Percentiles rank a stretch among this genome's conserved stretches.
phyloP scores from a whole-genome alignment of 2,329 filamentous ascomycete genomes.

The Hymenoscyphus albidus region DNA sequence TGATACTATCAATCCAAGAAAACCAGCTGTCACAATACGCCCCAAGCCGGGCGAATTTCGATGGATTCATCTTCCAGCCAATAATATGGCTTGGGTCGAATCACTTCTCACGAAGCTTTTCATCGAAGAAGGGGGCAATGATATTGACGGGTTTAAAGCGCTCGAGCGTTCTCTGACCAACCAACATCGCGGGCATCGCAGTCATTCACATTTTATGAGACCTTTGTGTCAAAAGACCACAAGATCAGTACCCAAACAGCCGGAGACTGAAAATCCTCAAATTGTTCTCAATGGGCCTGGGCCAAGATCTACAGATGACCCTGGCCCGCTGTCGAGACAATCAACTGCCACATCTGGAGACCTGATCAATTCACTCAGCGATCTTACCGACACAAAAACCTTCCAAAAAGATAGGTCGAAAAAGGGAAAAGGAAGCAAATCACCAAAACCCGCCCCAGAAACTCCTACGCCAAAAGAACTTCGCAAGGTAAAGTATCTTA shows the following conservation, averaged over 20 bases:
- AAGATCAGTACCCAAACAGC: slow-evolving; percentile 14
- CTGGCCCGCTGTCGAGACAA: slow-evolving; percentile 16
- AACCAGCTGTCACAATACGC: slow-evolving; percentile 24
- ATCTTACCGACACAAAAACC: slow-evolving; percentile 10
- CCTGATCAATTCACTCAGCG: slow-evolving; percentile 12
- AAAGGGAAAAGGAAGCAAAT: slow-evolving; percentile 26
- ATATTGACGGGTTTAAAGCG: slow-evolving; percentile 30
- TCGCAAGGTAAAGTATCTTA: slow-evolving; percentile 17
- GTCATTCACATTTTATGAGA: slow-evolving; percentile 31
- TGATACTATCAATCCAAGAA: slow-evolving; percentile 25
- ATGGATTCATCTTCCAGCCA: slow-evolving; percentile 31
- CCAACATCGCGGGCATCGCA: slow-evolving; percentile 29
- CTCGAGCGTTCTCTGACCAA: slow-evolving; percentile 28
- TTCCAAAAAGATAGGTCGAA: slow-evolving; percentile 24
- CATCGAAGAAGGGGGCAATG: slow-evolving; percentile 28
- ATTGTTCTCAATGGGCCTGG: slow-evolving; percentile 26
- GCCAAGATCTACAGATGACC: slow-evolving; percentile 2
- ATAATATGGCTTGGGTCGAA: slow-evolving; percentile 32
- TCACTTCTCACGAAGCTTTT: slow-evolving; percentile 28
- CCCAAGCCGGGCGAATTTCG: slow-evolving; percentile 26
- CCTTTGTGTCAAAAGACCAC: slow-evolving; percentile 28
- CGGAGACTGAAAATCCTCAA: slow-evolving; percentile 17
- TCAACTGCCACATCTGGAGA: slow-evolving; percentile 16
- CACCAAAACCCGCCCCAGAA: slow-evolving; percentile 23
- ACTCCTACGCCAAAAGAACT: slow-evolving; percentile 20